phyloP scores from a whole-genome alignment of 2,329 filamentous ascomycete genomes.

The Phyllosticta capitalensis region DNA sequence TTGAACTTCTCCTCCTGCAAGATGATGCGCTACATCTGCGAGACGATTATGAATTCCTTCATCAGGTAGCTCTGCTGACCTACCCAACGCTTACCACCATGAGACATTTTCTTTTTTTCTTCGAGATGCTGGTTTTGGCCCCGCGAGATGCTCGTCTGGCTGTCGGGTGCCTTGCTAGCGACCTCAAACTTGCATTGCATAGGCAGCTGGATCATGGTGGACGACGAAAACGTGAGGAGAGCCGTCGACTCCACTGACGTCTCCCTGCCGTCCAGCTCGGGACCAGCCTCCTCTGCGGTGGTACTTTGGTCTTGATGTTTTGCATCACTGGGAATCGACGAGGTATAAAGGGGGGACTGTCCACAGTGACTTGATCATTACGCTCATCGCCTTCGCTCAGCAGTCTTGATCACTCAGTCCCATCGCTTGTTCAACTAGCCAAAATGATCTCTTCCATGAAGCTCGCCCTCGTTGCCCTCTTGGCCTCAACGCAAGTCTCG shows the following conservation, averaged over 20 bases:
- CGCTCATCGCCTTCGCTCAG: conserved; percentile 9
- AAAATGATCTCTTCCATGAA: conserved; percentile 10
- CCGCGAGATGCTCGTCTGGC: not conserved
- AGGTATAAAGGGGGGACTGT: conserved; percentile 11
- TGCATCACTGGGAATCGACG: not conserved
- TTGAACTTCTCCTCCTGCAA: not conserved
- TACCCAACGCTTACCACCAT: not conserved
- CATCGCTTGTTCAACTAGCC: not conserved
- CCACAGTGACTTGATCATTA: conserved; percentile 10
- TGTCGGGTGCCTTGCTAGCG: conserved; percentile 1
- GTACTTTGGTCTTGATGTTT: not conserved
- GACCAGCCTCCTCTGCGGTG: not conserved
- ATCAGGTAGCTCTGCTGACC: not conserved
- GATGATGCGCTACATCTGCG: not conserved
- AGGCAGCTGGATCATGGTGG: not conserved
- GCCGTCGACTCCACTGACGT: conserved; percentile 8
- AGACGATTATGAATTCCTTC: not conserved
- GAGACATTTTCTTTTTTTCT: not conserved
- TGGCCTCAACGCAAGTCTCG: conserved; percentile 3
- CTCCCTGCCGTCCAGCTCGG: not conserved
- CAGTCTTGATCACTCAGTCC: conserved; percentile 13
- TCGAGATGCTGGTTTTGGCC: not conserved
- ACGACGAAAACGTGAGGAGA: conserved; percentile 11
- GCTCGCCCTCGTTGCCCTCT: conserved; percentile 6
- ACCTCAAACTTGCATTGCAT: conserved; percentile 6